Evolutionary conservation across 768 basidiomycete species (phyloP), one percentile per base, ranked within the genome.

Genomic region (Macrocybe gigantea): DNA sequence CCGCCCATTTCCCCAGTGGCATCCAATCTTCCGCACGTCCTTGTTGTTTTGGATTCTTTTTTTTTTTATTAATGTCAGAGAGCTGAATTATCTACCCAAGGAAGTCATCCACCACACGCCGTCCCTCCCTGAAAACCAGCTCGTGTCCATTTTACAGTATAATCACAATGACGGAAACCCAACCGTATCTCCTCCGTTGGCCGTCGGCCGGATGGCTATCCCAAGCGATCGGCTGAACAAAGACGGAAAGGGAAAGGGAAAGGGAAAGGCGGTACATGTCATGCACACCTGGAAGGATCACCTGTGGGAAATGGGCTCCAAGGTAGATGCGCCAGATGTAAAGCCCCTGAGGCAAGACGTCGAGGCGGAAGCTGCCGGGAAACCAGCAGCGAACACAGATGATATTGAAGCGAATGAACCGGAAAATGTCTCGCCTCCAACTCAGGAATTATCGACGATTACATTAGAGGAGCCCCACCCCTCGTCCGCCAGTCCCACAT

Each of bases 281-380:
- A 52, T 84, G 13, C 90, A 92, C 56, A 78, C 82, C 2, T 89
- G 85, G 81, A 85, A 83, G 57, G 89, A 92, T 55, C 65, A 73
- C 55, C 60, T 91, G 8, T 92, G 86, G 79, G 75, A 81, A 7
- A 72, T 85, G 69, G 89, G 88, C 29, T 65, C 66, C n/a, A 87
- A 81, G 57, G 49, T 53, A 1, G 79, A 85, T 37, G 70, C 74
- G 4, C 85, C 88, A 0, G 72, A 70, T 11, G 56, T 64, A 36
- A 59, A 62, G 7, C 55, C 66, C n/a, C 41, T 69, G 34, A 41
- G 49, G 3, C 13, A 44, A 10, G 31, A 41, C 41, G 29, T 52
- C 1, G 54, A 51, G 15, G 52, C 43, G 13, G 33, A 15, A 8
- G 15, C 13, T 33, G 14, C 32, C 22, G 55, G 51, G 3, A 48